A percentile compares a stretch with the other conserved stretches of the same genome.
Conservation (phyloP, 139 green algal genomes). For the Ulvella scutata region DNA sequence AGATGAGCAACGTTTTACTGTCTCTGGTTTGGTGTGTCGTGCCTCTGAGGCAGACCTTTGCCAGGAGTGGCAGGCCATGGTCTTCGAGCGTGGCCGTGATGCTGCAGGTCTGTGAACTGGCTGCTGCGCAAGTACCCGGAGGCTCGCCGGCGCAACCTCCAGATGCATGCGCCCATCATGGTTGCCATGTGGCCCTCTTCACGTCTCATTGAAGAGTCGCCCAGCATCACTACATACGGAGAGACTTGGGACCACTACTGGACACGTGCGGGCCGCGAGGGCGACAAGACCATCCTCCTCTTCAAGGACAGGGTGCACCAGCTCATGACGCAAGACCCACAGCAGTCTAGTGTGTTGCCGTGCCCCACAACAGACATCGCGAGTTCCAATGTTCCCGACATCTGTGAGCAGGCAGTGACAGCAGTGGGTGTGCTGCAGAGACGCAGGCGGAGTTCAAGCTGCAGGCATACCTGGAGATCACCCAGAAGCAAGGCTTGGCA, state of each 20-base stretch:
- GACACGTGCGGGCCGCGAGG: conserved; percentile 70
- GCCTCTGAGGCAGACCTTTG: no score
- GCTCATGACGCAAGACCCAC: not conserved
- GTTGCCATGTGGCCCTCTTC: conserved; percentile 70
- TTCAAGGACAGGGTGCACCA: conserved; percentile 69
- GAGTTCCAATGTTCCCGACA: no score
- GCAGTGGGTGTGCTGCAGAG: not conserved
- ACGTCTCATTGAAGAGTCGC: conserved; percentile 85
- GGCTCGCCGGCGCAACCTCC: conserved; percentile 41
- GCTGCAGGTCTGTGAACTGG: conserved; percentile 42
- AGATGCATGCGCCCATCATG: conserved; percentile 68
- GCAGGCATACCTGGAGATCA: conserved; percentile 49
- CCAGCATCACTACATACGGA: conserved; percentile 52
- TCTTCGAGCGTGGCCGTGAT: not conserved
- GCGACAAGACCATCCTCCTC: conserved; percentile 71
- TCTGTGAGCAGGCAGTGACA: not conserved
- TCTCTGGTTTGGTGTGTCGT: no score
- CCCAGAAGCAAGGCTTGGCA: conserved; percentile 8
- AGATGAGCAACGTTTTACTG: no score
- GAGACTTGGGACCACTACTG: conserved; percentile 93
- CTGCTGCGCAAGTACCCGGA: conserved; percentile 62
- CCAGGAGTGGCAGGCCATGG: no score
- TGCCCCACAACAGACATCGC: not conserved
- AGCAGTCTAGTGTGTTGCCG: not conserved
- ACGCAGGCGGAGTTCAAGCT: conserved; percentile 5